These are phyloP conservation scores for Lactarius vividus DNA, from an alignment of 768 basidiomycete species.

Conservation along the genomic window DNA sequence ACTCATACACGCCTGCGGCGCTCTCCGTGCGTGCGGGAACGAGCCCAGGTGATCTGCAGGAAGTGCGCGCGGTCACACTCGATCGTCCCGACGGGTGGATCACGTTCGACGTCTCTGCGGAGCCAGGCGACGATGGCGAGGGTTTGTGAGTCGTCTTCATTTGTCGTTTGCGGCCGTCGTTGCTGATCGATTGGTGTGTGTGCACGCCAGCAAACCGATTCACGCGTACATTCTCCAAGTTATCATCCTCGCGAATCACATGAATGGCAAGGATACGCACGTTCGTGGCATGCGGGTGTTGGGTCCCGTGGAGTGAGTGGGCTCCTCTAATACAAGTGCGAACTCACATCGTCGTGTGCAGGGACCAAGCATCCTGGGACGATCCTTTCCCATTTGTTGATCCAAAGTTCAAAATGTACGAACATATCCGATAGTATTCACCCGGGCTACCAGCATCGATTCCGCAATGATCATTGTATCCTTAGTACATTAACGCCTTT, in stretches of 20 bases:
- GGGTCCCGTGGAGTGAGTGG: slow-evolving; percentile 74
- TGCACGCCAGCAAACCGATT: slow-evolving; percentile 65
- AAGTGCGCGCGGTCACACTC: slow-evolving; percentile 79
- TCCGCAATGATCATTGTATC: not conserved
- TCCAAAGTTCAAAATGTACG: slow-evolving; percentile 28
- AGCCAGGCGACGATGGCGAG: slow-evolving; percentile 73
- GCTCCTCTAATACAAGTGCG: slow-evolving; percentile 15
- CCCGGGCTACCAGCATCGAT: not conserved
- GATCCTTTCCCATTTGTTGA: slow-evolving; percentile 29
- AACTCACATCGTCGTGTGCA: slow-evolving; percentile 31
- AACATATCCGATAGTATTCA: slow-evolving; percentile 25
- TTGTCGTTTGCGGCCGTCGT: not conserved
- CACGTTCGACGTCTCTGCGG: slow-evolving; percentile 78
- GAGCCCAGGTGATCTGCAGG: slow-evolving; percentile 87
- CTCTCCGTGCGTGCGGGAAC: slow-evolving; percentile 91
- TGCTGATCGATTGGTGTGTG: not conserved
- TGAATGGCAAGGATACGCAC: slow-evolving; percentile 99
- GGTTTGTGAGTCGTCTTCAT: slow-evolving; percentile 55
- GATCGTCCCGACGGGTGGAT: slow-evolving; percentile 96
- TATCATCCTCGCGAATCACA: slow-evolving; percentile 88
- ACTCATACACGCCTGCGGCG: slow-evolving; percentile 95
- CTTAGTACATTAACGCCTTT: not conserved
- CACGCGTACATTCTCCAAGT: slow-evolving; percentile 89
- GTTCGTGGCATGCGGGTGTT: slow-evolving; percentile 88
- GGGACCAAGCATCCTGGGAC: slow-evolving; percentile 31